phyloP scores from a whole-genome alignment of 2,329 filamentous ascomycete genomes.

The Trichoderma cornu-damae region DNA sequence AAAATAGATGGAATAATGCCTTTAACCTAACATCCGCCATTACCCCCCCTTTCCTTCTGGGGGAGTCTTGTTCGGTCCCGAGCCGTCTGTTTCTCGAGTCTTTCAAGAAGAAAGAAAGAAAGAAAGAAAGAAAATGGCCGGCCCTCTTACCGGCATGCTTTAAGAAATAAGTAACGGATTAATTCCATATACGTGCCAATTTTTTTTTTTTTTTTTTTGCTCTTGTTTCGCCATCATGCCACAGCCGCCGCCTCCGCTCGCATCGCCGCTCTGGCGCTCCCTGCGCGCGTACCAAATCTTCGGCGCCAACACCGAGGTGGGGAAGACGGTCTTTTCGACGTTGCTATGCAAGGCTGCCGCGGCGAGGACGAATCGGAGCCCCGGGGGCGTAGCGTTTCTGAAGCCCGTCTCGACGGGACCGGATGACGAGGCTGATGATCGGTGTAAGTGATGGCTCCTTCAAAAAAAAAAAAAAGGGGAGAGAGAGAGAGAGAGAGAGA shows the following conservation, averaged over 20 bases:
- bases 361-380: conserved; percentile 42
- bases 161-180: neutral
- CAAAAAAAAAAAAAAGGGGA: neutral
- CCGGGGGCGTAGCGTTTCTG: conserved; percentile 57
- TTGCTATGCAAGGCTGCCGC: conserved; percentile 63
- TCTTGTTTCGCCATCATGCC: conserved; percentile 17
- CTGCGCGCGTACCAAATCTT: conserved; percentile 70
- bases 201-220: no score
- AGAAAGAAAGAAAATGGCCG: no score
- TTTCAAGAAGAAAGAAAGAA: no score
- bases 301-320: conserved; percentile 78
- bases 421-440: conserved; percentile 62
- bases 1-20: no score
- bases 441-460: conserved; percentile 40
- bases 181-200: neutral
- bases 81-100: neutral
- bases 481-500: no score
- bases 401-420: conserved; percentile 81
- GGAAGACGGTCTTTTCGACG: conserved; percentile 77
- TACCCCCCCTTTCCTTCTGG: conserved; percentile 15
- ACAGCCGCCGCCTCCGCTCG: conserved; percentile 38
- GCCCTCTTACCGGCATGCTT: no score
- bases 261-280: conserved; percentile 61
- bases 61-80: neutral
- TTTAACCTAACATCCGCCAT: neutral